Evolutionary conservation across 176 grass and related monocot species (phyloP), one percentile per base, ranked within the genome.

Genomic region (Melocanna baccifera): DNA sequence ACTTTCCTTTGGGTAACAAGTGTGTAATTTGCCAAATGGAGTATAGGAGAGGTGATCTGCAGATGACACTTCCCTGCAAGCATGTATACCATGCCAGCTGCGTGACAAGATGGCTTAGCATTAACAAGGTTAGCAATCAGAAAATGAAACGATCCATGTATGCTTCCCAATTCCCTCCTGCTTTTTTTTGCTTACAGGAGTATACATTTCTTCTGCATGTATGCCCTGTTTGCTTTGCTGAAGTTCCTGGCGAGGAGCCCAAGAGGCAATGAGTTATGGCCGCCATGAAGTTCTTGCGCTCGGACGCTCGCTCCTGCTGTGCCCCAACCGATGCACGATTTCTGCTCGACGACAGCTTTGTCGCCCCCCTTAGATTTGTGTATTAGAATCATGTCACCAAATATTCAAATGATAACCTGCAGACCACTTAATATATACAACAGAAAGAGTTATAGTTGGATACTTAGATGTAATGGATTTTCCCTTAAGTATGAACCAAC

Each of bases 1-100:
- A 62, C 66, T 75, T 75, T 25, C 57, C 8, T 81, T 78, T 73
- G 19, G 79, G 55, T 84, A 56, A 48, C 87, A 98, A 91, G 83
- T 98, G 96, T 80, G 93, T 98, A 19, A 88, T 98, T 75, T 98
- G 96, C 85, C 96, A 98, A 80, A 98, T 92, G 96, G 92, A 95
- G 65, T 98, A 98, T 69, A 92, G 87, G 86, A 93, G 93, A 89
- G 96, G 96, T 45, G 91, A 98, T 88, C 67, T 90, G 78, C 96
- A 95, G 83, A 98, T 95, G 89, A 91, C 85, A 67, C 91, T 98
- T 67, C 92, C 93, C 55, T 98, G 96, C 85, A 98, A 95, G 82
- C 96, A 98, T 85, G 87, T 91, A 20, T 98, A 98, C 42, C 96
- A 98, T 81, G 85, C 85, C 77, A 85, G 55, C 48, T 98, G 96